phyloP scores from a whole-genome alignment of 306 rosid species.

The Oxytropis ochrocephala region DNA sequence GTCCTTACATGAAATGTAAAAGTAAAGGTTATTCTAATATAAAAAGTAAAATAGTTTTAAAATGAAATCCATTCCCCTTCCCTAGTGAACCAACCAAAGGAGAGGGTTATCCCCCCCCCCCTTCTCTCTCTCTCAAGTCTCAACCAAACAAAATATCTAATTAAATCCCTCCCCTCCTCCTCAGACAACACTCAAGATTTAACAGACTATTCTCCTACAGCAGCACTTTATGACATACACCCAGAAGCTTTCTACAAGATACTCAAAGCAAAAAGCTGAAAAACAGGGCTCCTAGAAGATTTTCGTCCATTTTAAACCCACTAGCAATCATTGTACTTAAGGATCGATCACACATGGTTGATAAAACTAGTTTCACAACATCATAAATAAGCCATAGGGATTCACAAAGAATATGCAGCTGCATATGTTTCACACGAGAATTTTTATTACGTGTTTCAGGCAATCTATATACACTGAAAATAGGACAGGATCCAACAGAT shows the following conservation, averaged over 20 bases:
- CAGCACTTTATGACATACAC: not conserved
- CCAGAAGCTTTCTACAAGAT: not conserved
- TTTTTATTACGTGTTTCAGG: not conserved
- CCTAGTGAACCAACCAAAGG: not conserved
- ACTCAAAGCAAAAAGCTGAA: conserved; percentile 4
- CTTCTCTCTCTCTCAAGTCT: too few relatives aligned
- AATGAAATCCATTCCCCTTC: not conserved
- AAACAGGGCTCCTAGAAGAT: conserved; percentile 4
- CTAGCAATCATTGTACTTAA: not conserved
- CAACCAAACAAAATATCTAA: not conserved
- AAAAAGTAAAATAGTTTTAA: too few relatives aligned
- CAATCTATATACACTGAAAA: not conserved
- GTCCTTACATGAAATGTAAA: not conserved
- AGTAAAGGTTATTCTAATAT: not conserved
- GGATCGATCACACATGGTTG: conserved; percentile 8
- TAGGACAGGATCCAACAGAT: not conserved
- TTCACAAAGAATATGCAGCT: not conserved
- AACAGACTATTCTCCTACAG: not conserved
- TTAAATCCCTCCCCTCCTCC: not conserved
- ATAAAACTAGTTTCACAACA: conserved; percentile 7
- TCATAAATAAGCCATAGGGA: not conserved
- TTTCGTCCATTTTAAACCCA: not conserved
- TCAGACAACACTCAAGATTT: conserved; percentile 11
- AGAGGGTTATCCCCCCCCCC: not conserved
- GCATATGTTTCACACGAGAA: not conserved